A percentile compares a stretch with the other conserved stretches of the same genome.
Evolutionary conservation across 148 eudicot genomes (phyloP).

Genomic region (Diospyros lotus): DNA sequence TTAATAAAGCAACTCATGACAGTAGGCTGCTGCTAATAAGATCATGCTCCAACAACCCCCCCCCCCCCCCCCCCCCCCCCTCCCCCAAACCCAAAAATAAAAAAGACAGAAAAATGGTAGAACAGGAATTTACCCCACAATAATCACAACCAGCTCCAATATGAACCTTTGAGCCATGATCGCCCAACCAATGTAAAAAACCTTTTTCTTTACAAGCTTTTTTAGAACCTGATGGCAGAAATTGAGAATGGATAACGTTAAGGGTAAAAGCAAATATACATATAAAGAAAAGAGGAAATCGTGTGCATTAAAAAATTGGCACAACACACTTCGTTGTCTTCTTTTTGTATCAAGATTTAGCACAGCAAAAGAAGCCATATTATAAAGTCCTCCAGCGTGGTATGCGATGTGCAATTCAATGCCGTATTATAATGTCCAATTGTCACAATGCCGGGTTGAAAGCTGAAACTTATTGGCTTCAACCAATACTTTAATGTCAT

Average conservation of each 20-base stretch:
- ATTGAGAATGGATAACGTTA: background rate
- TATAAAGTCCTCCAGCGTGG: too few species aligned
- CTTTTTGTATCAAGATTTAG: background rate
- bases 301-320: background rate
- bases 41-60: background rate
- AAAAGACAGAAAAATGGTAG: constrained; percentile 5
- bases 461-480: background rate
- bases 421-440: too few species aligned
- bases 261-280: background rate
- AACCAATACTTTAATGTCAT: background rate
- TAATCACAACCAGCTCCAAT: constrained; percentile 61
- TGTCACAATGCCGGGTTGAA: background rate
- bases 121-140: constrained; percentile 58
- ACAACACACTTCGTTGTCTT: background rate
- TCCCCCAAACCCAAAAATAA: too few species aligned
- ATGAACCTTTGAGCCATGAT: constrained; percentile 43
- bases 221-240: constrained; percentile 31
- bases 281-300: background rate
- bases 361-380: background rate
- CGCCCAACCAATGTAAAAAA: constrained; percentile 33
- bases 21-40: too few species aligned
- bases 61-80: too few species aligned
- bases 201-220: constrained; percentile 16
- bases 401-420: too few species aligned
- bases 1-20: background rate